A percentile compares a stretch with the other conserved stretches of the same genome.
Evolutionary conservation across 495 filamentous ascomycete genomes (phyloP).

Genomic region (Lophiotrema nucula): DNA sequence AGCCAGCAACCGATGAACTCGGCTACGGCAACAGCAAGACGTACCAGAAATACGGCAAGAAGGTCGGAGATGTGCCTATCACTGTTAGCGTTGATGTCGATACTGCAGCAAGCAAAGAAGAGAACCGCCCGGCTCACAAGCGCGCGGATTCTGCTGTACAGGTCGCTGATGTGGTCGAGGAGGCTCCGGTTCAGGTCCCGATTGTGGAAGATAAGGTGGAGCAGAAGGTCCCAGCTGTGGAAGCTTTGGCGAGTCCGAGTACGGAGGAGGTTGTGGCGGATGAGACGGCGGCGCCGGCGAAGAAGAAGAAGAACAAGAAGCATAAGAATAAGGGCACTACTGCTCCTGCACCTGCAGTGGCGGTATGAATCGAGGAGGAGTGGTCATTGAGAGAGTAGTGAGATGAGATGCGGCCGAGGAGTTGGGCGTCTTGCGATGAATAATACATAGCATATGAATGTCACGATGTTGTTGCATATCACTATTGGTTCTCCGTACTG

Average conservation of each 20-base stretch:
- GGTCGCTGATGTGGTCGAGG: too few relatives aligned
- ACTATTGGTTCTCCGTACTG: too few relatives aligned
- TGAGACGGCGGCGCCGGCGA: neutral
- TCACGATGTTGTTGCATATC: too few relatives aligned
- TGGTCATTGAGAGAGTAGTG: neutral
- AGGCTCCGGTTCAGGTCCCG: too few relatives aligned
- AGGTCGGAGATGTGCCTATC: neutral
- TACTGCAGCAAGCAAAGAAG: neutral
- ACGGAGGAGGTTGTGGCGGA: neutral
- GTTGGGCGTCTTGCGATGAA: too few relatives aligned
- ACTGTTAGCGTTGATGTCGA: too few relatives aligned
- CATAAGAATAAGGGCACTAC: neutral
- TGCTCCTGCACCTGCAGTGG: neutral
- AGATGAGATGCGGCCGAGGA: too few relatives aligned
- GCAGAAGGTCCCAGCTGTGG: neutral
- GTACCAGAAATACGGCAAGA: slow-evolving; percentile 8
- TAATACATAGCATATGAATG: too few relatives aligned
- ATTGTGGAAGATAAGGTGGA: too few relatives aligned
- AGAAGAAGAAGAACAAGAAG: neutral
- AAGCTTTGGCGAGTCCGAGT: neutral
- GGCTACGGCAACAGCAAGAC: slow-evolving; percentile 15
- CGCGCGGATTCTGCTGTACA: too few relatives aligned
- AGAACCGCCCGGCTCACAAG: neutral
- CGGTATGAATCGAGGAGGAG: neutral
- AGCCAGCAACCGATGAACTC: slow-evolving; percentile 12